Conservation (phyloP, 2,329 filamentous ascomycete genomes). For the Fusarium drepaniforme region DNA sequence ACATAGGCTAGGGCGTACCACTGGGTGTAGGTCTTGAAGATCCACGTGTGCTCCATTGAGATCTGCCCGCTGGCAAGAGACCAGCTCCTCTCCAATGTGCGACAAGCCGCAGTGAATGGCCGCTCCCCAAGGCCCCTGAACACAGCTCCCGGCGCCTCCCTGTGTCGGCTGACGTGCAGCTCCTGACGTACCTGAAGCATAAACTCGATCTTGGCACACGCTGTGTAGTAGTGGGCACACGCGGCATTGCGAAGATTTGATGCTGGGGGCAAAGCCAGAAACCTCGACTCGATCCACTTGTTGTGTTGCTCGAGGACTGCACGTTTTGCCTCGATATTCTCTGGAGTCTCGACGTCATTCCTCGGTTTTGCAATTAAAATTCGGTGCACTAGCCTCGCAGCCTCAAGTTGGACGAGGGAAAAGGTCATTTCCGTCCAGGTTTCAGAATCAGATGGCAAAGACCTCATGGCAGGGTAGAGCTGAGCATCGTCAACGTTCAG, state of each 20-base stretch:
- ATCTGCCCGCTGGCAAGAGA: slow-evolving; percentile 1
- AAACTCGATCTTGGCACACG: slow-evolving; percentile 17
- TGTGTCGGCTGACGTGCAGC: background rate
- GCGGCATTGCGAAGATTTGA: background rate
- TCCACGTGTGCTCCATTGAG: slow-evolving; percentile 7
- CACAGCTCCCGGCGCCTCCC: background rate
- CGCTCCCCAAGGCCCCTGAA: slow-evolving; percentile 4
- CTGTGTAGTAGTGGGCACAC: slow-evolving; percentile 11
- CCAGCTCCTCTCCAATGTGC: slow-evolving; percentile 9
- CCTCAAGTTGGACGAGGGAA: slow-evolving; percentile 11
- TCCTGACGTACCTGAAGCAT: slow-evolving; percentile 19
- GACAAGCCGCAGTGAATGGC: slow-evolving; percentile 11
- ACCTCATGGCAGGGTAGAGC: slow-evolving; percentile 12
- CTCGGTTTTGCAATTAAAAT: background rate
- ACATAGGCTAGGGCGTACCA: slow-evolving; percentile 23
- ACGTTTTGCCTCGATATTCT: background rate
- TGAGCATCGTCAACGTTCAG: slow-evolving; percentile 13
- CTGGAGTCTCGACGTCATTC: background rate
- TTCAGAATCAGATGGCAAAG: slow-evolving; percentile 3
- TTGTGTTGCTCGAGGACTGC: background rate
- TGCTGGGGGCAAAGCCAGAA: background rate
- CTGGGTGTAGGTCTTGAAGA: slow-evolving; percentile 19
- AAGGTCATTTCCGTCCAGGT: slow-evolving; percentile 14
- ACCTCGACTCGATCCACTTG: background rate
- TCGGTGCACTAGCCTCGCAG: background rate